Evolutionary conservation across 306 rosid species (phyloP).

Genomic region (Carpinus viminea): DNA sequence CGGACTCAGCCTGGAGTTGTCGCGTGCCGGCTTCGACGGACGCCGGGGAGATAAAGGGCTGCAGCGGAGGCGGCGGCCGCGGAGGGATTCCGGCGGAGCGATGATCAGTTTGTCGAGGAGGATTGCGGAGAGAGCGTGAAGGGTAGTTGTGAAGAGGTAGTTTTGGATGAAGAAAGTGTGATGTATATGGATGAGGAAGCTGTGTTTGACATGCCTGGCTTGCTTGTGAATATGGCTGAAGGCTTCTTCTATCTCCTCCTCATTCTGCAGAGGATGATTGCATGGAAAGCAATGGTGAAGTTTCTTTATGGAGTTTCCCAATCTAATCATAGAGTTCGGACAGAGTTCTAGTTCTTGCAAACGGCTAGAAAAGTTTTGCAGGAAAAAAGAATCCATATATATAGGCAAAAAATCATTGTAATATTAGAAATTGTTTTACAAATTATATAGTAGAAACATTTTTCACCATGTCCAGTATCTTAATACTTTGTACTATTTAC

Average conservation of each 20-base stretch:
- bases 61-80: slow-evolving; percentile 79
- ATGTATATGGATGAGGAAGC: slow-evolving; percentile 35
- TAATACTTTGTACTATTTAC: too few relatives aligned
- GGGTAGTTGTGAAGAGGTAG: background rate
- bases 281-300: slow-evolving; percentile 30
- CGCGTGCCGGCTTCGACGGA: slow-evolving; percentile 44
- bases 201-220: slow-evolving; percentile 36
- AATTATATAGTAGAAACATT: too few relatives aligned
- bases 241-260: slow-evolving; percentile 56
- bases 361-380: too few relatives aligned
- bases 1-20: slow-evolving; percentile 60
- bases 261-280: slow-evolving; percentile 10
- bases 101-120: slow-evolving; percentile 10
- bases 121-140: background rate
- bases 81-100: slow-evolving; percentile 27
- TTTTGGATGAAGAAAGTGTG: background rate
- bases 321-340: too few relatives aligned
- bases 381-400: too few relatives aligned
- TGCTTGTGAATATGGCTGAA: slow-evolving; percentile 49
- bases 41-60: slow-evolving; percentile 49
- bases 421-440: too few relatives aligned
- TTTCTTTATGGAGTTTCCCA: slow-evolving; percentile 55
- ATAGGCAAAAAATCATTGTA: too few relatives aligned
- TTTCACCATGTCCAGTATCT: too few relatives aligned
- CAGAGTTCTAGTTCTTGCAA: too few relatives aligned